These are phyloP conservation scores for Bimuria novae-zelandiae DNA, from an alignment of 2,329 filamentous ascomycete genomes.

Conservation along the genomic window DNA sequence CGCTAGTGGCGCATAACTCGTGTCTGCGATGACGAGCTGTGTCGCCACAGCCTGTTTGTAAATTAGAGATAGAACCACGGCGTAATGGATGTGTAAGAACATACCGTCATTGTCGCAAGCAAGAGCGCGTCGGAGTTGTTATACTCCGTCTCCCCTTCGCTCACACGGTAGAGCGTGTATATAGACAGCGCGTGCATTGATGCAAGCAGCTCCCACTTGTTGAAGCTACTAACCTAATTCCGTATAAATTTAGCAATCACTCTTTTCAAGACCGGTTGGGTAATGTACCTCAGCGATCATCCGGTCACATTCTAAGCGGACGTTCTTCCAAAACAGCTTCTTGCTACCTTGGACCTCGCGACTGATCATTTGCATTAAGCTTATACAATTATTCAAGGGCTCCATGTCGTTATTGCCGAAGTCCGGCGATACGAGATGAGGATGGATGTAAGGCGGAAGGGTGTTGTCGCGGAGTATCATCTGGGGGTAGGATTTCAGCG, in stretches of 20 bases:
- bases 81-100: slow-evolving; percentile 2
- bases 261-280: no score
- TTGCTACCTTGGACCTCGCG: slow-evolving; percentile 39
- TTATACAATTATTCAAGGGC: slow-evolving; percentile 50
- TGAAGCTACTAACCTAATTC: slow-evolving; percentile 38
- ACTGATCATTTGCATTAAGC: slow-evolving; percentile 48
- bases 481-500: slow-evolving; percentile 49
- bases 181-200: slow-evolving; percentile 52
- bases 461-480: slow-evolving; percentile 47
- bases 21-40: slow-evolving; percentile 17
- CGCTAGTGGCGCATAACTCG: not conserved
- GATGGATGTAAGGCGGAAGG: slow-evolving; percentile 53
- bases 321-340: slow-evolving; percentile 54
- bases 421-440: slow-evolving; percentile 29
- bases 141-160: slow-evolving; percentile 52
- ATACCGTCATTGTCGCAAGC: slow-evolving; percentile 42
- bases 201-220: slow-evolving; percentile 48
- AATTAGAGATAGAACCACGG: no score
- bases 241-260: no score
- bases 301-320: slow-evolving; percentile 50
- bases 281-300: slow-evolving; percentile 42
- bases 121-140: slow-evolving; percentile 51
- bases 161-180: slow-evolving; percentile 50
- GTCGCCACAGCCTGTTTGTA: slow-evolving; percentile 2
- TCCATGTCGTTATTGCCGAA: slow-evolving; percentile 36